Base-by-base conservation (phyloP, 345 rosid species). In the Populus deltoides region DNA sequence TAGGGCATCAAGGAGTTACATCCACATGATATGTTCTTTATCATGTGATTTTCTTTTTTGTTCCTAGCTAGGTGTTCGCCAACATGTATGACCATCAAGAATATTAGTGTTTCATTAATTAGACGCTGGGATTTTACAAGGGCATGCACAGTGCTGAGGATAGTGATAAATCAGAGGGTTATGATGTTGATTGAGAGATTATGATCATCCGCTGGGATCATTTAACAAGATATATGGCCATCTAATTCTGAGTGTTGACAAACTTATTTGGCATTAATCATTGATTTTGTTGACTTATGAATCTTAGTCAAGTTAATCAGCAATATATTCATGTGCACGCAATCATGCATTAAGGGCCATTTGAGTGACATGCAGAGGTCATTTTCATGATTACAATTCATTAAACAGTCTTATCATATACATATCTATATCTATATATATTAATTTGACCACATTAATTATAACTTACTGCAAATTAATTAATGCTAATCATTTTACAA, bases 241-340 rank as follows among this genome's bases (percentile, higher is more conserved):
- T 77, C 73, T 24, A 33, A 77, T 59, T 51, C 70, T 29, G 59
- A n/a, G 47, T 75, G 78, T 75, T 75, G 78, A 66, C 43, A 47
- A 35, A 35, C 17, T 35, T 66, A 66, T 9, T 59, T 29, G 80
- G 22, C 45, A 38, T 4, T 61, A 57, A 59, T 70, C 74, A 70
- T 57, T 68, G 17, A 70, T 57, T 41, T 69, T 69, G 27, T 70
- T 70, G 80, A 77, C 80, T 69, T 70, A 7, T 41, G 33, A 53
- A 38, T 77, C 55, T 43, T 59, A 70, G 57, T 77, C 68, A 70
- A 59, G 59, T 59, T 29, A 39, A 27, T 35, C 33, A 9, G 36
- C 72, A 18, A 67, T 67, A 38, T 35, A 57, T 76, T 67, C 66
- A 1, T 55, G 2, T 39, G 74, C 68, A 39, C 61, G 74, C 68